phyloP scores from a whole-genome alignment of 495 filamentous ascomycete genomes.

The Tetracladium setigerum region DNA sequence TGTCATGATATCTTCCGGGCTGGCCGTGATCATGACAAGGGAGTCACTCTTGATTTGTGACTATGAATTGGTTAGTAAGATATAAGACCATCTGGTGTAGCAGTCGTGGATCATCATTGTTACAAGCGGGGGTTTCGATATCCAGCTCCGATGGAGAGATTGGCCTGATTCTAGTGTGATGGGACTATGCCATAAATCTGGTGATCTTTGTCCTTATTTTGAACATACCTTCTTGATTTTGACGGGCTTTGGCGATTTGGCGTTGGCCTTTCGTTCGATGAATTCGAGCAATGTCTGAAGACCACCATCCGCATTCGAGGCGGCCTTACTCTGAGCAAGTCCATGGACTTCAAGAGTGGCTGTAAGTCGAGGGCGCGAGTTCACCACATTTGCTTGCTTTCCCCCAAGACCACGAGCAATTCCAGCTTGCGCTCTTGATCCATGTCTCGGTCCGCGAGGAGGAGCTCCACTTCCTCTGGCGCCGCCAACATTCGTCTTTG shows the following conservation, averaged over 20 bases:
- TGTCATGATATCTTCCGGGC: conserved; percentile 50
- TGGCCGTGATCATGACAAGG: conserved; percentile 57
- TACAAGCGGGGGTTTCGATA: conserved; percentile 41
- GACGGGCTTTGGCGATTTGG: conserved; percentile 41
- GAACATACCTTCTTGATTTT: conserved; percentile 80
- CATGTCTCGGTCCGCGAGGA: background rate
- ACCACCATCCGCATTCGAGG: conserved; percentile 61
- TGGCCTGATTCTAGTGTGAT: conserved; percentile 48
- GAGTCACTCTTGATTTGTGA: conserved; percentile 59
- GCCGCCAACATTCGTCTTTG: background rate
- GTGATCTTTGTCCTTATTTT: conserved; percentile 38
- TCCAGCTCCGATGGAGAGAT: conserved; percentile 46
- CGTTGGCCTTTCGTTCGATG: conserved; percentile 71
- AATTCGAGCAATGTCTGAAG: conserved; percentile 64
- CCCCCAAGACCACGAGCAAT: conserved; percentile 19
- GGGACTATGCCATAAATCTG: conserved; percentile 24
- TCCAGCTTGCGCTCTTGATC: conserved; percentile 16
- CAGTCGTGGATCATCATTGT: conserved; percentile 43
- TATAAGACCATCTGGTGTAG: conserved; percentile 32
- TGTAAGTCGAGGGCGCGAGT: conserved; percentile 21
- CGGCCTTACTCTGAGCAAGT: conserved; percentile 69
- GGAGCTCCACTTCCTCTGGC: conserved; percentile 8
- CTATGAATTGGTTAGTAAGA: conserved; percentile 68
- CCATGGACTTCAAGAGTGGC: conserved; percentile 53
- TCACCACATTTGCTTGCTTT: conserved; percentile 25